These are phyloP conservation scores for Pseudopediastrum boryanum DNA, from an alignment of 139 green algal genomes.

Conservation along the genomic window DNA sequence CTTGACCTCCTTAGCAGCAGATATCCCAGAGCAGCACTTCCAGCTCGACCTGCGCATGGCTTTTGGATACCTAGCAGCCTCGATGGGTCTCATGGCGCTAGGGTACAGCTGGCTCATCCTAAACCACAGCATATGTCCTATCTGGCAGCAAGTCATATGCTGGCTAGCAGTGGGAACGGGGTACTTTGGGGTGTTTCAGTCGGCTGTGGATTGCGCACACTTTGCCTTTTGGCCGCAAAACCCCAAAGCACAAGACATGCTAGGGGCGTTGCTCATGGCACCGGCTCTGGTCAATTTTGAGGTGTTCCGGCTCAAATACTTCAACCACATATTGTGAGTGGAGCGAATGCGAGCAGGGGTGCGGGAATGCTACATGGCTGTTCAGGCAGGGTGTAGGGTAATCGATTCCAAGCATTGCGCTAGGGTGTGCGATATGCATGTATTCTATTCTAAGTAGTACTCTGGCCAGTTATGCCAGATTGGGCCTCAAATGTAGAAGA, in stretches of 20 bases:
- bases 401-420: too few relatives aligned
- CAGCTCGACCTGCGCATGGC: constrained; percentile 17
- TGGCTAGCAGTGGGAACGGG: constrained; percentile 54
- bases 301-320: constrained; percentile 32
- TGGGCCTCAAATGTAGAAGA: too few relatives aligned
- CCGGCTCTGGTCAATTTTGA: constrained; percentile 46
- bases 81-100: constrained; percentile 41
- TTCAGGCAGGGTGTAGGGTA: too few relatives aligned
- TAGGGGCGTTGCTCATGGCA: constrained; percentile 56
- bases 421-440: too few relatives aligned
- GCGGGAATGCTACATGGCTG: background rate
- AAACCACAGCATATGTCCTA: constrained; percentile 50
- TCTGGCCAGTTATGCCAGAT: too few relatives aligned
- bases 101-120: constrained; percentile 56
- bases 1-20: constrained; percentile 8
- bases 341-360: background rate
- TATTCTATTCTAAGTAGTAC: too few relatives aligned
- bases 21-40: constrained; percentile 5
- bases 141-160: constrained; percentile 48
- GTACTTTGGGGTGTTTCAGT: constrained; percentile 59
- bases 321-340: constrained; percentile 41
- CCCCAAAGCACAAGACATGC: constrained; percentile 19
- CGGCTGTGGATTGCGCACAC: constrained; percentile 53
- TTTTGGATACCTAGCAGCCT: constrained; percentile 11
- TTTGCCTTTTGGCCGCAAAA: constrained; percentile 40